Percentiles rank a stretch among this genome's conserved stretches.
These are phyloP conservation scores for Thalassiosira hispida DNA, from an alignment of 352 stramenopile genomes.

Conservation along the genomic window DNA sequence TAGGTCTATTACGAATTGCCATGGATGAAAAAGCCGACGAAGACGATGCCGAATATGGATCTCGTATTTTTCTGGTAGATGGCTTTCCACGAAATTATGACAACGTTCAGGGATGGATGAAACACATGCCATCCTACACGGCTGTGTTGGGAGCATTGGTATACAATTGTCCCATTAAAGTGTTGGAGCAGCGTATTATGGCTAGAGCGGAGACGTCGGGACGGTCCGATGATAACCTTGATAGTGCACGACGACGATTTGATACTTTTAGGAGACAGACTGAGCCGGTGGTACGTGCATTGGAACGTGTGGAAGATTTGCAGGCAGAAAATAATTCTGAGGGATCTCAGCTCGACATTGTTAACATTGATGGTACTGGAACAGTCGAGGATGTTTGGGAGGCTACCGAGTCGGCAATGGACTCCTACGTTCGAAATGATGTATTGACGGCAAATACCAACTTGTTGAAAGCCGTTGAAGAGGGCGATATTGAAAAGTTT, in stretches of 20 bases:
- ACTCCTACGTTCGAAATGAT: slow-evolving; percentile 71
- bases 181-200: slow-evolving; percentile 95
- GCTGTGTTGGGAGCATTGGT: slow-evolving; percentile 92
- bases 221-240: slow-evolving; percentile 96
- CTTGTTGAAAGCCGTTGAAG: slow-evolving; percentile 58
- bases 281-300: slow-evolving; percentile 82
- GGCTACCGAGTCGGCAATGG: slow-evolving; percentile 69
- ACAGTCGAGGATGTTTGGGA: slow-evolving; percentile 78
- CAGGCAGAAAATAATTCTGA: slow-evolving; percentile 41
- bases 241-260: slow-evolving; percentile 96
- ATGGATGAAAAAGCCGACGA: slow-evolving; percentile 88
- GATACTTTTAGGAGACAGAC: slow-evolving; percentile 89
- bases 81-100: slow-evolving; percentile 98
- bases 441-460: slow-evolving; percentile 67
- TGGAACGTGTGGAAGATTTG: slow-evolving; percentile 47
- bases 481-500: slow-evolving; percentile 49
- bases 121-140: slow-evolving; percentile 67
- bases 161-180: slow-evolving; percentile 86
- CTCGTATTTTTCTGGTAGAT: slow-evolving; percentile 96
- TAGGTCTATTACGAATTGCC: slow-evolving; percentile 91
- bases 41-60: slow-evolving; percentile 58
- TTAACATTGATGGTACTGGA: slow-evolving; percentile 68
- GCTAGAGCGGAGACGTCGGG: slow-evolving; percentile 94
- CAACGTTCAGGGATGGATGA: slow-evolving; percentile 91
- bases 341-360: slow-evolving; percentile 38